phyloP scores from a whole-genome alignment of 2,329 filamentous ascomycete genomes.

The Myriosclerotinia curreyana region DNA sequence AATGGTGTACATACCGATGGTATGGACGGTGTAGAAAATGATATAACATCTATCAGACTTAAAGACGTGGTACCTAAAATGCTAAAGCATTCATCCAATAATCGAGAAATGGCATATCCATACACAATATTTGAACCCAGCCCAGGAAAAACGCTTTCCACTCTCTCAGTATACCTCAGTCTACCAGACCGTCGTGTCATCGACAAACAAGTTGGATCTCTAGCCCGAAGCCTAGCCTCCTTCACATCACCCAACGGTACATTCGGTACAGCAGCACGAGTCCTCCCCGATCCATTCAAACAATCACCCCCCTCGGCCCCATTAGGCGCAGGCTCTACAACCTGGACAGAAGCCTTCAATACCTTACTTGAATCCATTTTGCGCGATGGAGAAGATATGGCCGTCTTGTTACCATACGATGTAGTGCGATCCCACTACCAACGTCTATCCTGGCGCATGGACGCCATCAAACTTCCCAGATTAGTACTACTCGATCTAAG shows the following conservation, averaged over 20 bases:
- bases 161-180: conserved; percentile 33
- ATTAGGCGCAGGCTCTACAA: conserved; percentile 38
- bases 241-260: conserved; percentile 34
- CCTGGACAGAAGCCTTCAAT: conserved; percentile 58
- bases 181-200: conserved; percentile 30
- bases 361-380: conserved; percentile 54
- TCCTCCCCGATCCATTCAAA: conserved; percentile 30
- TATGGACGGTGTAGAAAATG: background rate
- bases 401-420: conserved; percentile 56
- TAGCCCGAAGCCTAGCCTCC: conserved; percentile 34
- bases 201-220: conserved; percentile 35
- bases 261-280: conserved; percentile 36
- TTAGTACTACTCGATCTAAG: conserved; percentile 55
- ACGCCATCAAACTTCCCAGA: conserved; percentile 50
- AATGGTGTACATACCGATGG: background rate
- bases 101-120: conserved; percentile 36
- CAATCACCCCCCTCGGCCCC: conserved; percentile 18
- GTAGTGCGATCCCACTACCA: conserved; percentile 52
- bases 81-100: conserved; percentile 38
- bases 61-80: conserved; percentile 34
- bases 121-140: conserved; percentile 36
- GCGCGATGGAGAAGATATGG: conserved; percentile 59
- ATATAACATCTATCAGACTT: conserved; percentile 20
- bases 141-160: conserved; percentile 33
- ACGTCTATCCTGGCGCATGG: conserved; percentile 49